Base-by-base conservation (phyloP, 805 yeast genomes). In the Isabelozyma heimii region DNA sequence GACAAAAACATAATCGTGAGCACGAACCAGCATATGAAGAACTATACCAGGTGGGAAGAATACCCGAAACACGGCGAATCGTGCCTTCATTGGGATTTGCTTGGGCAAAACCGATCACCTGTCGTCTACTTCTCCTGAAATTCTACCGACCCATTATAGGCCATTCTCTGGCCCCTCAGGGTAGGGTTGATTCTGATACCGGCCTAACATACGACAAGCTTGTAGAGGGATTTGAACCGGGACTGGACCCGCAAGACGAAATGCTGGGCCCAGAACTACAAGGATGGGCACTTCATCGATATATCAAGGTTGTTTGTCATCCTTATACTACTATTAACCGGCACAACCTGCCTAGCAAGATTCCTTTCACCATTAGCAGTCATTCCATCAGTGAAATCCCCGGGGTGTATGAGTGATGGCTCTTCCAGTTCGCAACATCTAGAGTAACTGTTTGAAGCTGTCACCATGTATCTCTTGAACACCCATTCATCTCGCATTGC, bases 1-100 rank as follows among this genome's bases (percentile, higher is more conserved):
- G 24, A 20, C 24, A 20, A 20, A 20, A 20, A 20, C 24, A 20
- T 5, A 20, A 20, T 20, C 24, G 4, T 20, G 6, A 20, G 24
- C 24, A 20, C 24, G 24, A 20, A 6, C 2, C 24, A 20, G 24
- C 24, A 20, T 20, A 20, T 20, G 24, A 20, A 20, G 35, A 30
- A 30, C 35, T 30, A 13, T 10, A 30, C 2, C 4, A 1, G 35
- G n/a, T 13, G 35, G 35, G 35, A 30, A 30, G 35, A 20, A 49
- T 54, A 37, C 27, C 37, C n/a, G 37, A 37, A 39, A 54, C 65
- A 14, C 62, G 57, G 30, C 53, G 45, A 30, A 55, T 56, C 14
- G 62, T 69, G 1, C 73, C 75, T 0, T 59, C 70, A 15, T 54
- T 70, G 28, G 74, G 73, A 0, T 66, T 66, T 44, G 58, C 59